These are phyloP conservation scores for Rhizopogon roseolus DNA, from an alignment of 768 basidiomycete species.

Conservation along the genomic window DNA sequence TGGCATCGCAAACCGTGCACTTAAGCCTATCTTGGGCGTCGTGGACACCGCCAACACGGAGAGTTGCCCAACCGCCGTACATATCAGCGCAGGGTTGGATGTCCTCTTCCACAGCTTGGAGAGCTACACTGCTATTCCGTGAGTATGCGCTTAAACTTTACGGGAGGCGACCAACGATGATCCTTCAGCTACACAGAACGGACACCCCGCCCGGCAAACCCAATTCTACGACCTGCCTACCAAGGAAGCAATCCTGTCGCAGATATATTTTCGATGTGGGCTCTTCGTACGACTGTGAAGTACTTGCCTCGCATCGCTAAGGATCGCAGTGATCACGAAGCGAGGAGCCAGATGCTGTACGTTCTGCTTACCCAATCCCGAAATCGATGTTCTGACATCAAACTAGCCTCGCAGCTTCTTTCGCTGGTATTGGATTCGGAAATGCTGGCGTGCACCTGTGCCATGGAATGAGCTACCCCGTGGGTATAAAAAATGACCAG, in stretches of 20 bases:
- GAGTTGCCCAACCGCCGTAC: slow-evolving; percentile 85
- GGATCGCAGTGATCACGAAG: slow-evolving; percentile 74
- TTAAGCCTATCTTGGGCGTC: slow-evolving; percentile 87
- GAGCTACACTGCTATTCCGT: slow-evolving; percentile 93
- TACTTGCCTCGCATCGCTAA: slow-evolving; percentile 85
- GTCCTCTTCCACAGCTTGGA: slow-evolving; percentile 96
- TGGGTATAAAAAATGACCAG: slow-evolving; percentile 29
- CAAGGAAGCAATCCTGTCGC: slow-evolving; percentile 93
- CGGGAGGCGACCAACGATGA: slow-evolving; percentile 1
- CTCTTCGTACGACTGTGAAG: slow-evolving; percentile 81
- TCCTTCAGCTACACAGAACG: slow-evolving; percentile 77
- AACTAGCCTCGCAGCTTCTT: slow-evolving; percentile 79
- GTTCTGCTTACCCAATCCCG: slow-evolving; percentile 12
- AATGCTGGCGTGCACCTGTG: slow-evolving; percentile 91
- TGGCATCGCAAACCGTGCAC: slow-evolving; percentile 87
- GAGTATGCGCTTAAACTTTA: slow-evolving; percentile 19
- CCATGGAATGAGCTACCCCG: slow-evolving; percentile 87
- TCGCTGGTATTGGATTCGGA: slow-evolving; percentile 94
- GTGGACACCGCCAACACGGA: slow-evolving; percentile 90
- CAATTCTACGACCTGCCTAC: slow-evolving; percentile 86
- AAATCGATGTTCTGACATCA: background rate
- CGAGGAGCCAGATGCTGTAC: slow-evolving; percentile 88
- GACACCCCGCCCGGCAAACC: slow-evolving; percentile 84
- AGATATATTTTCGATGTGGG: slow-evolving; percentile 96
- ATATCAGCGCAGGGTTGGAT: slow-evolving; percentile 93